Percentiles rank a stretch among this genome's conserved stretches.
Evolutionary conservation across 768 basidiomycete genomes (phyloP).

Genomic region (Sporobolomyces phaffii): DNA sequence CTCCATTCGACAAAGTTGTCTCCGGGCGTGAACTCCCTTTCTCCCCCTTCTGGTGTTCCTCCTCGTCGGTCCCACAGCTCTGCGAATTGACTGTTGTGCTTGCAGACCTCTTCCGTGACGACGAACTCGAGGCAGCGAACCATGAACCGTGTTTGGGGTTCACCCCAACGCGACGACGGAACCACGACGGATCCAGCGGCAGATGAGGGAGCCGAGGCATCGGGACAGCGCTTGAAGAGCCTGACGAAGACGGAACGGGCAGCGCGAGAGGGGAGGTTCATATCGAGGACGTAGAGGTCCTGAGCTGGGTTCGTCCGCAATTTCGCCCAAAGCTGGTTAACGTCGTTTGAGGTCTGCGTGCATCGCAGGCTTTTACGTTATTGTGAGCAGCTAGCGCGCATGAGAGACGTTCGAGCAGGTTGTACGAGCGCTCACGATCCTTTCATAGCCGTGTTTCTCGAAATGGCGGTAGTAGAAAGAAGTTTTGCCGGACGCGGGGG

Average conservation of each 20-base stretch:
- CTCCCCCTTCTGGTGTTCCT: too few relatives aligned
- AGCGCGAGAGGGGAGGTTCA: slow-evolving; percentile 68
- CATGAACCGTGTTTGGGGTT: background rate
- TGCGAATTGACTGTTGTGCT: slow-evolving; percentile 76
- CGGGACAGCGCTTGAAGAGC: too few relatives aligned
- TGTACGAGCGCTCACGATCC: slow-evolving; percentile 76
- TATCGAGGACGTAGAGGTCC: slow-evolving; percentile 69
- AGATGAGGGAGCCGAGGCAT: too few relatives aligned
- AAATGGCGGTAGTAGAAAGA: slow-evolving; percentile 70
- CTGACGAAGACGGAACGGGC: slow-evolving; percentile 68
- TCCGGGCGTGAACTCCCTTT: too few relatives aligned
- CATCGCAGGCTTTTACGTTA: too few relatives aligned
- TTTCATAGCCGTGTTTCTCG: slow-evolving; percentile 59
- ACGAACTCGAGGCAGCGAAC: slow-evolving; percentile 67
- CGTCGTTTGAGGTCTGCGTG: slow-evolving; percentile 58
- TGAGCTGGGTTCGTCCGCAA: background rate
- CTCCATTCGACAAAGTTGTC: slow-evolving; percentile 37
- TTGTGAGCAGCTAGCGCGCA: too few relatives aligned
- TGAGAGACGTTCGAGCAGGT: too few relatives aligned
- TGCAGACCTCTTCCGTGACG: slow-evolving; percentile 68
- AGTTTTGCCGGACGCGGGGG: slow-evolving; percentile 68
- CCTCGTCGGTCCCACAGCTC: slow-evolving; percentile 5
- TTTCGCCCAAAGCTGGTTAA: slow-evolving; percentile 51
- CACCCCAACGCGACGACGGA: too few relatives aligned
- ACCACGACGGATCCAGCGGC: too few relatives aligned